Conservation (phyloP, 2,329 filamentous ascomycete species). For the Pestalotiopsis sp. region DNA sequence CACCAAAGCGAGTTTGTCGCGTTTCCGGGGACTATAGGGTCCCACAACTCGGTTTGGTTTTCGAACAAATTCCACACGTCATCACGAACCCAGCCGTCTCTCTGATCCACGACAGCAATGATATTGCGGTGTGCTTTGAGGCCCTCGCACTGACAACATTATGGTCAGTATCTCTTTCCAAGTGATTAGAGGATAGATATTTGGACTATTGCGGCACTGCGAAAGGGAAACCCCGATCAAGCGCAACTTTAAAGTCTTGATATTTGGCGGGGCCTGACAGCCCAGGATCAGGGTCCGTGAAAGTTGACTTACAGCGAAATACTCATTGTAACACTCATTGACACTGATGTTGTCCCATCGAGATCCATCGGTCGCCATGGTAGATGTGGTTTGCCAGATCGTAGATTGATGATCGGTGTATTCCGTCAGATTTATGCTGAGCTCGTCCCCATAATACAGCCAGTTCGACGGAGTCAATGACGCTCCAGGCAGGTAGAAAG, state of each 20-base stretch:
- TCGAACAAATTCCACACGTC: conserved; percentile 23
- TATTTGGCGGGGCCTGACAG: not conserved
- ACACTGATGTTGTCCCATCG: conserved; percentile 8
- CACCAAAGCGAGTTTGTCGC: conserved; percentile 2
- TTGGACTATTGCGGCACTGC: too few species aligned
- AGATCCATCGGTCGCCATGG: not conserved
- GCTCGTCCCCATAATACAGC: not conserved
- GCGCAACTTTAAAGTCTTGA: too few species aligned
- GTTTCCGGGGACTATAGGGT: conserved; percentile 19
- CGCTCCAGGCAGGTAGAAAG: conserved; percentile 3
- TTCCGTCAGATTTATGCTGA: not conserved
- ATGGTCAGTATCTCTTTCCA: not conserved
- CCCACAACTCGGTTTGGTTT: conserved; percentile 21
- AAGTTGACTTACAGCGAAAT: not conserved
- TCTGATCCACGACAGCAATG: conserved; percentile 11
- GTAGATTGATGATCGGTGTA: not conserved
- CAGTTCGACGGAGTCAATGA: not conserved
- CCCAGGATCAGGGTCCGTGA: not conserved
- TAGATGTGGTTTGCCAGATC: not conserved
- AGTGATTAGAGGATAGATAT: too few species aligned
- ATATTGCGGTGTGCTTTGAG: conserved; percentile 3
- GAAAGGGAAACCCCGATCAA: too few species aligned
- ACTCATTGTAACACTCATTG: conserved; percentile 9
- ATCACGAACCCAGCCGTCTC: conserved; percentile 22
- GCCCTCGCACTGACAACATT: not conserved